Evolutionary conservation across 2,329 filamentous ascomycete species (phyloP).

Genomic region (Sordariomycetes sp.): DNA sequence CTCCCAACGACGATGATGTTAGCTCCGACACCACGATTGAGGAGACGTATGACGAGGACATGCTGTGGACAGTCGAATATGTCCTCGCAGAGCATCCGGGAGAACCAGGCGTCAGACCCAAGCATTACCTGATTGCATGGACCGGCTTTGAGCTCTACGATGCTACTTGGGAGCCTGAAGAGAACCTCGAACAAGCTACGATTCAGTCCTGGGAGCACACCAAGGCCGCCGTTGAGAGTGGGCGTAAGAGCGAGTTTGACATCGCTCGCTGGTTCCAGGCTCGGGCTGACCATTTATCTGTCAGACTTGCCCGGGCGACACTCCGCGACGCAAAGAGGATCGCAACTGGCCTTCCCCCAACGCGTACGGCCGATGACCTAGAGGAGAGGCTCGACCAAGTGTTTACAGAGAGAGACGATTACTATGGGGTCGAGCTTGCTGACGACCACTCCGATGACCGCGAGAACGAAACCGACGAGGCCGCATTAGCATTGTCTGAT

Average conservation of each 20-base stretch:
- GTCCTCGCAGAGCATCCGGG: constrained; percentile 32
- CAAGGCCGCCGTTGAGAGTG: background rate
- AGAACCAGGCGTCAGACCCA: constrained; percentile 10
- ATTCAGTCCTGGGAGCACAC: background rate
- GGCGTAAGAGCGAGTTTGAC: background rate
- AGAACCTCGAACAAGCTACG: constrained; percentile 1
- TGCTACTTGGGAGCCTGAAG: constrained; percentile 33
- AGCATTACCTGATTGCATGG: constrained; percentile 23
- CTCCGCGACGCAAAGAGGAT: background rate
- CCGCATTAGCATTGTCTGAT: background rate
- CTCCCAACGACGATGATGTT: constrained; percentile 10
- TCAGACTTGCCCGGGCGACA: constrained; percentile 18
- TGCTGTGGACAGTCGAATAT: constrained; percentile 34
- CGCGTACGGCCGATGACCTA: background rate
- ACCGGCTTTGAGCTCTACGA: constrained; percentile 17
- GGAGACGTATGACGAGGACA: constrained; percentile 19
- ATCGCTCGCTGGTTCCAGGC: constrained; percentile 1
- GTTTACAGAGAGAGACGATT: background rate
- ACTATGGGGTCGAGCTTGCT: background rate
- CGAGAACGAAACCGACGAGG: background rate
- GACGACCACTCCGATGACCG: background rate
- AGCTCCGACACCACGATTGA: constrained; percentile 20
- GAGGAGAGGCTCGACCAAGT: background rate
- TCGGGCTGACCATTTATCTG: constrained; percentile 27
- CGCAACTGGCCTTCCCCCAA: background rate